phyloP scores from a whole-genome alignment of 2,329 filamentous ascomycete genomes.

The Cladosporium sp. region DNA sequence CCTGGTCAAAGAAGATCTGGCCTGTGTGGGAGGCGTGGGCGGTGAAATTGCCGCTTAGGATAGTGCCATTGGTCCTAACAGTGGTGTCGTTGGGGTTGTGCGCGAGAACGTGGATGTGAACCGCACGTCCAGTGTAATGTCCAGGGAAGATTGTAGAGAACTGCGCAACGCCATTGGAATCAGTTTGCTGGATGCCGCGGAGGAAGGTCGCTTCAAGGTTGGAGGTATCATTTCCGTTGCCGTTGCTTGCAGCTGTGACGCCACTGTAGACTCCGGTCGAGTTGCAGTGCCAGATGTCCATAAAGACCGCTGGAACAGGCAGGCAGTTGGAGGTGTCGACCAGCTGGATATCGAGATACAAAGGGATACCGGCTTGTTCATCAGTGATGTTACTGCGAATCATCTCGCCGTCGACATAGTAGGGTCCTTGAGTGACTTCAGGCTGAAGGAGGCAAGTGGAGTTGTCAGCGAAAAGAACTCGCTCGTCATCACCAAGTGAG shows the following conservation, averaged over 20 bases:
- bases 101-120: constrained; percentile 37
- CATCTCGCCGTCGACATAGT: constrained; percentile 33
- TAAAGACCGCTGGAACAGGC: constrained; percentile 36
- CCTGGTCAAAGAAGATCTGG: constrained; percentile 61
- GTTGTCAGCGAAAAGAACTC: constrained; percentile 17
- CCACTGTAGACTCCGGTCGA: constrained; percentile 44
- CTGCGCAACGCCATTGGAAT: constrained; percentile 31
- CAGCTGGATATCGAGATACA: constrained; percentile 41
- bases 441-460: constrained; percentile 26
- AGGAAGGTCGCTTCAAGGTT: constrained; percentile 32
- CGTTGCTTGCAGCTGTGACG: constrained; percentile 24
- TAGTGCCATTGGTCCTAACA: constrained; percentile 46
- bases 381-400: constrained; percentile 39
- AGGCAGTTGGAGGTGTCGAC: constrained; percentile 40
- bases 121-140: constrained; percentile 38
- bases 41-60: constrained; percentile 50
- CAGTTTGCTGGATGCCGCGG: constrained; percentile 38
- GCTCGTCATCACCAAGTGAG: constrained; percentile 19
- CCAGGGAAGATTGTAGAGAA: constrained; percentile 40
- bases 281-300: constrained; percentile 46
- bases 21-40: constrained; percentile 54
- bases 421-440: constrained; percentile 22
- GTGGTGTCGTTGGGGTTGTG: constrained; percentile 31
- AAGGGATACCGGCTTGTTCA: constrained; percentile 35
- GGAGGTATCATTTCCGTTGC: neutral